Conservation (phyloP, 202 grass and related monocot species). For the Schoenoplectus tabernaemontani region DNA sequence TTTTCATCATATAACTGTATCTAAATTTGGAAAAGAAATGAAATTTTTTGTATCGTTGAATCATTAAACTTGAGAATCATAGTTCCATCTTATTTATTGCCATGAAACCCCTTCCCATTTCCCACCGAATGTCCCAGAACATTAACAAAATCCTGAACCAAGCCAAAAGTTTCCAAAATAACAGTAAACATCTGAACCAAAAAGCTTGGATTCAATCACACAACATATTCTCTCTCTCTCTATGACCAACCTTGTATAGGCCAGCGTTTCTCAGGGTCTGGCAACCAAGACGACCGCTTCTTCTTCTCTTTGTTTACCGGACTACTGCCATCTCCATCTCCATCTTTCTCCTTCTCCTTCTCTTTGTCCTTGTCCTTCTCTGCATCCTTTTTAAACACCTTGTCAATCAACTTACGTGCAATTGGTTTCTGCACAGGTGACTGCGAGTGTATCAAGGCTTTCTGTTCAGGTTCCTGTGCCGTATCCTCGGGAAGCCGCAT, state of each 20-base stretch:
- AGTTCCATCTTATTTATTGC: conserved; percentile 18
- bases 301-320: conserved; percentile 31
- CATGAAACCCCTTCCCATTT: neutral
- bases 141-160: neutral
- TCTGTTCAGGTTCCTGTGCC: neutral
- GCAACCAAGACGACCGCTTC: conserved; percentile 73
- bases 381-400: conserved; percentile 46
- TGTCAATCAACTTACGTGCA: conserved; percentile 59
- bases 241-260: conserved; percentile 81
- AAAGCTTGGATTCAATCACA: conserved; percentile 21
- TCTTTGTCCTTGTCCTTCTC: conserved; percentile 7
- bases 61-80: neutral
- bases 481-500: conserved; percentile 33
- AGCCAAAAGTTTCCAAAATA: conserved; percentile 2
- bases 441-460: neutral
- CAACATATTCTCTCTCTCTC: neutral
- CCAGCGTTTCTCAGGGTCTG: conserved; percentile 71
- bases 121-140: neutral
- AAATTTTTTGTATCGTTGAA: neutral
- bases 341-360: neutral
- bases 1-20: neutral
- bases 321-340: neutral
- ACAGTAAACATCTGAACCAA: neutral
- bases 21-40: neutral
- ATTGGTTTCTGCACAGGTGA: conserved; percentile 42